Conservation (phyloP, 2,329 filamentous ascomycete species). For the Dactylonectria estremocensis region DNA sequence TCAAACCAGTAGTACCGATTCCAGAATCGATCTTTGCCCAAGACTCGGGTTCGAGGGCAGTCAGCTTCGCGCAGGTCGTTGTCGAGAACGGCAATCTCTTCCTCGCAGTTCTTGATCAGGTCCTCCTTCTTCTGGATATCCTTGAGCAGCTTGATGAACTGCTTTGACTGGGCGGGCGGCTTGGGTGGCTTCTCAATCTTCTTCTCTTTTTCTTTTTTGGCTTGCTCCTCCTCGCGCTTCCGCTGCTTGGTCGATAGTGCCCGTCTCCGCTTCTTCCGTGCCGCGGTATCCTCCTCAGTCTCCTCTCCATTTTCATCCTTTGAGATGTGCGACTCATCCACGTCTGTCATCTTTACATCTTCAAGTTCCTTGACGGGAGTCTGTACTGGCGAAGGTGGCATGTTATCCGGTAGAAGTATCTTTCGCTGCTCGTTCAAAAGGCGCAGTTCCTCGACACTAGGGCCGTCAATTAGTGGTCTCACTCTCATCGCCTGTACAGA, state of each 20-base stretch:
- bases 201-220: constrained; percentile 67
- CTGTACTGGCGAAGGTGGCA: constrained; percentile 73
- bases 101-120: constrained; percentile 84
- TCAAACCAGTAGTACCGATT: constrained; percentile 99
- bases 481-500: background rate
- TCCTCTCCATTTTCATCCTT: constrained; percentile 76
- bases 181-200: constrained; percentile 72
- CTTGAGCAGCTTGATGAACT: constrained; percentile 88
- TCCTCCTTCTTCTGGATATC: constrained; percentile 92
- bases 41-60: constrained; percentile 88
- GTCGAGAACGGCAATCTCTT: constrained; percentile 87
- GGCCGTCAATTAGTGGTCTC: constrained; percentile 21
- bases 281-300: constrained; percentile 77
- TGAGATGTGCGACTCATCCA: constrained; percentile 72
- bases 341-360: constrained; percentile 74
- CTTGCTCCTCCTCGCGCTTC: constrained; percentile 84
- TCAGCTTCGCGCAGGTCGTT: constrained; percentile 95
- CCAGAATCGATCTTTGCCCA: constrained; percentile 97
- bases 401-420: constrained; percentile 80
- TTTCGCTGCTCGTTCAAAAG: constrained; percentile 81
- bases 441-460: constrained; percentile 79
- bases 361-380: constrained; percentile 66
- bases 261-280: constrained; percentile 69
- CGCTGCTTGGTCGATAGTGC: constrained; percentile 75
- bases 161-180: constrained; percentile 84